These are phyloP conservation scores for Paramecium tetraurelia DNA, from an alignment of 73 alveolate genomes.

Conservation along the genomic window DNA sequence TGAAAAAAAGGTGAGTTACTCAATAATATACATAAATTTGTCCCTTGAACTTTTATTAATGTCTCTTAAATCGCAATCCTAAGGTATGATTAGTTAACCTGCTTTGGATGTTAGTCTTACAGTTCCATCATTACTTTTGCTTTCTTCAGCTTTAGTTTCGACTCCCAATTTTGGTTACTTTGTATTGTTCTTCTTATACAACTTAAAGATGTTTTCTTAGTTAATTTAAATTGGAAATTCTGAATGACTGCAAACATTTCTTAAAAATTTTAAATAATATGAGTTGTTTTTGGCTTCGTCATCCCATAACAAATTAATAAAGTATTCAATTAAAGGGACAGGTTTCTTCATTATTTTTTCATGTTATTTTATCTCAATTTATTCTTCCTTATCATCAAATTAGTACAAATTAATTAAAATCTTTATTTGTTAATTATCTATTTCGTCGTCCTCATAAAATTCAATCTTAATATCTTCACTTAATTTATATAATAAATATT, in stretches of 20 bases:
- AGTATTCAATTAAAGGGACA: constrained; percentile 36
- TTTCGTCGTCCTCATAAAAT: background rate
- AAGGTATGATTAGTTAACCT: background rate
- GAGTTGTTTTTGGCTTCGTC: constrained; percentile 49
- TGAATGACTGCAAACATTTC: constrained; percentile 32
- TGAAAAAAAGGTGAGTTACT: background rate
- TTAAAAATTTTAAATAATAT: constrained; percentile 44
- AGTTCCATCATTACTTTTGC: constrained; percentile 31
- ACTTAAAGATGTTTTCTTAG: constrained; percentile 47
- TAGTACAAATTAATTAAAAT: constrained; percentile 47
- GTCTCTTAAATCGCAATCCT: background rate
- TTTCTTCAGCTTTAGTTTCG: constrained; percentile 36
- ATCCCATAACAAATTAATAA: constrained; percentile 60
- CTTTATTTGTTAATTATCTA: background rate
- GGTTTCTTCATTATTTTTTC: constrained; percentile 57
- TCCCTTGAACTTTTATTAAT: background rate
- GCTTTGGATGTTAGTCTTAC: constrained; percentile 12
- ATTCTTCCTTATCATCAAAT: constrained; percentile 46
- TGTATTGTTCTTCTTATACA: background rate
- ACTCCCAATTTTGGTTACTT: constrained; percentile 4
- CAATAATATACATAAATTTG: background rate
- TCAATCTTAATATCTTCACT: constrained; percentile 50
- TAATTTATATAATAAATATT: constrained; percentile 15
- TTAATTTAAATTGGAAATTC: constrained; percentile 36
- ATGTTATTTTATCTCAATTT: constrained; percentile 35